A percentile compares a stretch with the other conserved stretches of the same genome.
These are phyloP conservation scores for Penicillium silybi DNA, from an alignment of 495 filamentous ascomycete genomes.

Conservation along the genomic window DNA sequence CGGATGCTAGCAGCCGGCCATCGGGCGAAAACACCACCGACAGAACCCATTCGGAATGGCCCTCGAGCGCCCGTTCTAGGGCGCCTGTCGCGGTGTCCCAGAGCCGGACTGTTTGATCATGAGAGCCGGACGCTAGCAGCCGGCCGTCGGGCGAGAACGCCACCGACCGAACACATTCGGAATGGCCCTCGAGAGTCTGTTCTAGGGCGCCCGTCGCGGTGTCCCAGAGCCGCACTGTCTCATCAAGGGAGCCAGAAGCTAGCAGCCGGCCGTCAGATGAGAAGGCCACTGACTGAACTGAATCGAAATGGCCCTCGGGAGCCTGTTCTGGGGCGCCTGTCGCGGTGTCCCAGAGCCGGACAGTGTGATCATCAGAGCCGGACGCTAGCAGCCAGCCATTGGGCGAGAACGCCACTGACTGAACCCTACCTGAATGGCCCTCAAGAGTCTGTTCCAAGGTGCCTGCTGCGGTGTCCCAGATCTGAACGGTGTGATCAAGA, in stretches of 20 bases:
- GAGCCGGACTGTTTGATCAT: constrained; percentile 24
- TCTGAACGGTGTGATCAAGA: constrained; percentile 13
- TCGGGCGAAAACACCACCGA: constrained; percentile 1
- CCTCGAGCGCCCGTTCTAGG: constrained; percentile 3
- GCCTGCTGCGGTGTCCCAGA: constrained; percentile 25
- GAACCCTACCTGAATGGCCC: constrained; percentile 8
- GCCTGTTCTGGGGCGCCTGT: constrained; percentile 6
- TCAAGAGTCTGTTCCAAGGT: constrained; percentile 3
- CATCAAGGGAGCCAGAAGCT: too few relatives aligned
- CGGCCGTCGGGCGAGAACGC: constrained; percentile 24
- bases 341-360: constrained; percentile 27
- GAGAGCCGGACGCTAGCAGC: constrained; percentile 29
- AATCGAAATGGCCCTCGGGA: constrained; percentile 17
- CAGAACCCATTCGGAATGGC: too few relatives aligned
- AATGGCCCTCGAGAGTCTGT: too few relatives aligned
- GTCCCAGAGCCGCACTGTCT: too few relatives aligned
- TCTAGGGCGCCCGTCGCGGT: too few relatives aligned
- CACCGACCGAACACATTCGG: constrained; percentile 5
- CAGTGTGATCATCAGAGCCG: constrained; percentile 10
- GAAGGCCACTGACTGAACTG: constrained; percentile 5
- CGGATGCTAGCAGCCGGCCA: background rate
- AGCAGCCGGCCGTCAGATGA: too few relatives aligned
- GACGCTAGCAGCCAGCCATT: constrained; percentile 14
- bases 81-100: constrained; percentile 5
- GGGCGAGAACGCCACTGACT: constrained; percentile 7